Evolutionary conservation across 1,139 yeast species (phyloP).

Genomic region (Kurtzmaniella quercitrusa): DNA sequence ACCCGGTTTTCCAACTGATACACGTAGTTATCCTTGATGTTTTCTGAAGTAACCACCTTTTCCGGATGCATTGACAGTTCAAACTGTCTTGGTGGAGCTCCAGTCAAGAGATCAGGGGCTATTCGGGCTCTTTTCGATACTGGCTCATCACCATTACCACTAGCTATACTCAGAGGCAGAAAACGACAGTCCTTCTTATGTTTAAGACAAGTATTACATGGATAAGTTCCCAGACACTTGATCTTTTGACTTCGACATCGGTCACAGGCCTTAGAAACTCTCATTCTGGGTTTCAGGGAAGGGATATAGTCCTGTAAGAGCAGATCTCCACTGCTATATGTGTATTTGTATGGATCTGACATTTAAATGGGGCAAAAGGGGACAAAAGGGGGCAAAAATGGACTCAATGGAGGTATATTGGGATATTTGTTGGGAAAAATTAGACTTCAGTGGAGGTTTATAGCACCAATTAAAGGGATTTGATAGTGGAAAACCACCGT

Average conservation of each 20-base stretch:
- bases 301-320: background rate
- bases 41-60: background rate
- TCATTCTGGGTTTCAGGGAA: constrained; percentile 17
- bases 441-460: too few relatives aligned
- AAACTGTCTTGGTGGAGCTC: background rate
- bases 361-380: background rate
- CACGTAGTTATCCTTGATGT: constrained; percentile 16
- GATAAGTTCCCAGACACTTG: constrained; percentile 56
- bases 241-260: constrained; percentile 58
- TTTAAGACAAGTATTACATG: constrained; percentile 49
- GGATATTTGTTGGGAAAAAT: too few relatives aligned
- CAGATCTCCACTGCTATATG: background rate
- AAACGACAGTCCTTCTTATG: constrained; percentile 39
- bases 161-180: background rate
- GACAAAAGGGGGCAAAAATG: too few relatives aligned
- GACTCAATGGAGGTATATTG: too few relatives aligned
- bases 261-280: constrained; percentile 59
- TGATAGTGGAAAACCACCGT: too few relatives aligned
- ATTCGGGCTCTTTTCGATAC: background rate
- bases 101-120: background rate
- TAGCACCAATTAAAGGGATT: too few relatives aligned
- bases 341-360: background rate
- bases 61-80: background rate
- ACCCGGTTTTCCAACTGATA: constrained; percentile 37
- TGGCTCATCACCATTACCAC: background rate